A percentile compares a stretch with the other conserved stretches of the same genome.
phyloP scores from a whole-genome alignment of 495 filamentous ascomycete species.

The Letharia columbiana region DNA sequence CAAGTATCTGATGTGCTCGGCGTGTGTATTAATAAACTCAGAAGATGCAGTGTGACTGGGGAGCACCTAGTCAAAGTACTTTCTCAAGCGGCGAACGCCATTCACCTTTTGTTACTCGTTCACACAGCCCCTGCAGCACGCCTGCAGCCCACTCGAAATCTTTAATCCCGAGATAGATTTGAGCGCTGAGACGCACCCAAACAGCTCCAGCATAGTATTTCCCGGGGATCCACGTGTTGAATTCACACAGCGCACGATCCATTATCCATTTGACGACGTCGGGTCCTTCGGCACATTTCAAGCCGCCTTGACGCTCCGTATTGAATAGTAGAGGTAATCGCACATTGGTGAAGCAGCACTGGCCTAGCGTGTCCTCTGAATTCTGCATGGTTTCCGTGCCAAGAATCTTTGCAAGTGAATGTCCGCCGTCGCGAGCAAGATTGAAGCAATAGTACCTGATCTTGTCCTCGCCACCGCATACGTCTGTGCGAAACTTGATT shows the following conservation, averaged over 20 bases:
- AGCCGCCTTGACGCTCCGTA: not conserved
- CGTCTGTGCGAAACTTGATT: constrained; percentile 53
- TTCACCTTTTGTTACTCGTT: constrained; percentile 49
- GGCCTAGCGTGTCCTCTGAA: constrained; percentile 13
- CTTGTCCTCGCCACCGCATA: constrained; percentile 65
- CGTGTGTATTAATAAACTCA: too few relatives aligned
- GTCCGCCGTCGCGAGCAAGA: constrained; percentile 52
- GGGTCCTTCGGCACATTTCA: not conserved
- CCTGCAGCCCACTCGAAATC: constrained; percentile 69
- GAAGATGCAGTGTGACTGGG: constrained; percentile 3
- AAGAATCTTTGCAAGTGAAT: constrained; percentile 47
- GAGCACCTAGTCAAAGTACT: not conserved
- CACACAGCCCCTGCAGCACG: constrained; percentile 53
- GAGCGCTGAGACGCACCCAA: constrained; percentile 68
- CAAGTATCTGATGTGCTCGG: too few relatives aligned
- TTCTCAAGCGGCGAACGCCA: constrained; percentile 21
- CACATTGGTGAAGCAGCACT: constrained; percentile 9
- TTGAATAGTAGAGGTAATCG: not conserved
- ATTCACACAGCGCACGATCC: constrained; percentile 2
- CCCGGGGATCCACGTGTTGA: constrained; percentile 6
- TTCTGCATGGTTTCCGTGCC: constrained; percentile 55
- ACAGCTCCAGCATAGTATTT: constrained; percentile 33
- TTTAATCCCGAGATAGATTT: constrained; percentile 64
- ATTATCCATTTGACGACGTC: constrained; percentile 3
- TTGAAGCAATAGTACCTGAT: constrained; percentile 50